Base-by-base conservation (phyloP, 2,329 filamentous ascomycete species). In the Massarina eburnea region DNA sequence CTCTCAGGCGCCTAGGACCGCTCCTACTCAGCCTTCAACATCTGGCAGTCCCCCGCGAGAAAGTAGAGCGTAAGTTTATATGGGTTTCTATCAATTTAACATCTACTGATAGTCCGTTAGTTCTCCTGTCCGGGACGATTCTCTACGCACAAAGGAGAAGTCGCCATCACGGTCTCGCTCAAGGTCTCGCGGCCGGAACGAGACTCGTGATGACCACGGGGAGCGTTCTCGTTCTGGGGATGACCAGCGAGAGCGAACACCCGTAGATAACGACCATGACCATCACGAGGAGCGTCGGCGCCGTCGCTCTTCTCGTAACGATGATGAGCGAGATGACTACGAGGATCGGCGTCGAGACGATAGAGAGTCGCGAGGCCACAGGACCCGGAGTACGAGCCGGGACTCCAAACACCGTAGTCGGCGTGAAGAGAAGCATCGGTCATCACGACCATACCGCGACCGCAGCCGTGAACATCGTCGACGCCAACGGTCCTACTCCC, bases 301-400 rank as follows among this genome's bases (percentile, higher is more conserved):
- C 44, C 79, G 80, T 57, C 65, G 66, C 12, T 80, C 79, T 46
- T 72, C 71, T 15, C 68, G 72, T 8, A 60, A 63, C 17, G 64
- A 67, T 35, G 66, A 68, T 6, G 43, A 46, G 8, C 52, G 37
- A 40, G 69, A 53, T 71, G 76, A 63, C 17, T 49, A 64, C 10
- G 61, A 66, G 24, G 58, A 59, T n/a, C 52, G 57, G 2, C 37
- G 55, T 38, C 60, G 59, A 17, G 65, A 68, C 10, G 79, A 83
- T 38, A 78, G 80, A 40, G 83, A 84, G 0, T 59, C 57, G 33
- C 61, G 62, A 22, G 64, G 60, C 15, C 79, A 83, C 38, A 78
- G 81, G 38, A 84, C 86, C 1, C 78, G 85, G 46, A 89, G 86
- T 4, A 77, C 78, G 4, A 89, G 88, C 2, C 80, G 80, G 1